Conservation (phyloP, 306 rosid genomes). For the Vicia faba region DNA sequence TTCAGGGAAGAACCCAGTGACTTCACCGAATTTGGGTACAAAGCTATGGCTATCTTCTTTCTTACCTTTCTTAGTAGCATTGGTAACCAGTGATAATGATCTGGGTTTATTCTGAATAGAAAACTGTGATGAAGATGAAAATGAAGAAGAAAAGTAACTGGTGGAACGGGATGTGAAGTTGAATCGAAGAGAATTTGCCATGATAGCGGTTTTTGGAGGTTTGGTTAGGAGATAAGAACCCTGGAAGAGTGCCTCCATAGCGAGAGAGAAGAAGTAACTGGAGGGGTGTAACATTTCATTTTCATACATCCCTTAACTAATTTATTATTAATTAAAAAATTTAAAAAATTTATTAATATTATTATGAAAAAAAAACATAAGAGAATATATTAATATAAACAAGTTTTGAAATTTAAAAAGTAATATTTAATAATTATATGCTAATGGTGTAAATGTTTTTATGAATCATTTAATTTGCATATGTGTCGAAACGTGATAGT, state of each 20-base stretch:
- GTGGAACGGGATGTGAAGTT: background rate
- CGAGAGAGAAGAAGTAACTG: background rate
- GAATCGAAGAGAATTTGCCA: slow-evolving; percentile 29
- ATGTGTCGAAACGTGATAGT: too few species aligned
- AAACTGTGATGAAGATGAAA: slow-evolving; percentile 33
- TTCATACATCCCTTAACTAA: too few species aligned
- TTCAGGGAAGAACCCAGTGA: slow-evolving; percentile 82
- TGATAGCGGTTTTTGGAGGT: slow-evolving; percentile 28
- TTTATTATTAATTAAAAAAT: too few species aligned
- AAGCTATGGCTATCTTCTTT: slow-evolving; percentile 65
- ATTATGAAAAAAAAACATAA: too few species aligned
- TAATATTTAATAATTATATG: too few species aligned
- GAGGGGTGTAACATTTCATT: too few species aligned
- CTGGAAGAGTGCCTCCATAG: slow-evolving; percentile 54
- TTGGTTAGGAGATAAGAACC: slow-evolving; percentile 44
- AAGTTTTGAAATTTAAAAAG: too few species aligned
- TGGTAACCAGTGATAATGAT: slow-evolving; percentile 48
- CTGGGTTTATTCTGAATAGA: slow-evolving; percentile 39
- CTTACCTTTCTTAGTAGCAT: slow-evolving; percentile 53
- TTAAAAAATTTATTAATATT: too few species aligned
- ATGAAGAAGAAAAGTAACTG: slow-evolving; percentile 31
- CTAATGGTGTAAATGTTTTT: too few species aligned
- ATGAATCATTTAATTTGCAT: too few species aligned
- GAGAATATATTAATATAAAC: too few species aligned
- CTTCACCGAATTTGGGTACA: slow-evolving; percentile 66